Base-by-base conservation (phyloP, 2,329 filamentous ascomycete species). In the Cytospora chrysosperma region DNA sequence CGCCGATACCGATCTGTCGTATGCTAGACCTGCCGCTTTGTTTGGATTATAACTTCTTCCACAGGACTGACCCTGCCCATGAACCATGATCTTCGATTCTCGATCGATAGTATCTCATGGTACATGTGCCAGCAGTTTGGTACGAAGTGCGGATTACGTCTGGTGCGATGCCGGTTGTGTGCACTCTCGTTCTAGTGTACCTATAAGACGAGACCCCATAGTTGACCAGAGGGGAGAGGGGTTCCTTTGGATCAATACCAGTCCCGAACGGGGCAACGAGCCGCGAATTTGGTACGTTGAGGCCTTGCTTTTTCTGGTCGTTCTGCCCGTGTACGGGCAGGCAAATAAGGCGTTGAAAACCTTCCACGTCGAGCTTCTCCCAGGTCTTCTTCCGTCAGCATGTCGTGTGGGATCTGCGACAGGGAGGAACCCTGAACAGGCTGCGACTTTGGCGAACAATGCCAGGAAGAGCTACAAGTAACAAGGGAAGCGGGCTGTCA, bases 31-130 rank as follows among this genome's bases (percentile, higher is more conserved):
- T 55, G 37, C 26, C 26, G 32, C 59, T 21, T 10, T 30, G 15
- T 43, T 40, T 37, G 17, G 17, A 26, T 60, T 24, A 54, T 54
- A 50, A 58, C 61, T 67, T 68, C 69, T 53, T 65, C 67, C 66
- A 68, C 68, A 65, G 69, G 71, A 71, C 69, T 70, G 69, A 68
- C 67, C 68, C 67, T 68, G 70, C 70, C 71, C 72, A 76, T 75
- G 76, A 77, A 78, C 76, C 72, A 74, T 76, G 76, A 78, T 78
- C 75, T 64, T 66, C 70, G 65, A 61, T 27, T 8, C n/a, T 52
- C 68, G 65, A 72, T 71, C 62, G 56, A 49, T 21, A 49, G 40
- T 59, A 57, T 28, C 59, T 52, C 52, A 32, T 70, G 64, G 66
- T 40, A n/a, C 69, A 67, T 68, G 50, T 64, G 66, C 63, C 60